Evolutionary conservation across 306 rosid genomes (phyloP), one percentile per base, ranked within the genome.

Genomic region (Fagus sylvatica): DNA sequence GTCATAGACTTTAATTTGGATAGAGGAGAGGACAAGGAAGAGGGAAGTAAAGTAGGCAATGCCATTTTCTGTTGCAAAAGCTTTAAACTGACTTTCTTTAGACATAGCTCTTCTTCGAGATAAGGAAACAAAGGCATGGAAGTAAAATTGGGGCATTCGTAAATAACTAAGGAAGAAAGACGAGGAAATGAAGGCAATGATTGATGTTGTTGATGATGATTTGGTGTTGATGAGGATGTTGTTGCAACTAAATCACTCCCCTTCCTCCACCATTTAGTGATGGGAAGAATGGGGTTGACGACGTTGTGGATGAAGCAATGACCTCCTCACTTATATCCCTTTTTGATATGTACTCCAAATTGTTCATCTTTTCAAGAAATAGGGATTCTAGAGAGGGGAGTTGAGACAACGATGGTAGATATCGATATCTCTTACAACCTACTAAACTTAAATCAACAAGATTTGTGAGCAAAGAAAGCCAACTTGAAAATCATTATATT

Each of bases 131-230:
- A n/a, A 11, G 76, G 68, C 68, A 73, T 73, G 12, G 5, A 55
- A 39, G 19, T 3, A 40, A 78, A 40, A 41, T 51, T 12, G 4
- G 55, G 59, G 3, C 79, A 82, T 30, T 40, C 73, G 0, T 42
- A 30, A 32, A 82, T 73, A 10, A 34, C 8, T 54, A 77, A 30
- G 32, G 43, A 64, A 42, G 68, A 4, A 75, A 64, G 70, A 36
- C 55, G 2, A 65, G 73, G 54, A 36, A 73, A 73, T 12, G 39
- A 37, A 56, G 76, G 76, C 37, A 73, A 9, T 1, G 64, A 7
- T 34, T 3, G 64, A 3, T 73, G 12, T 37, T 33, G 3, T 46
- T 17, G 49, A 43, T 43, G 49, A 41, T 41, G 46, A 43, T 43
- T 11, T 43, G 49, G 49, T 43, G 49, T 43, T 43, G 49, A 43